Base-by-base conservation (phyloP, 2,329 filamentous ascomycete species). In the Colletotrichum brevisporum region DNA sequence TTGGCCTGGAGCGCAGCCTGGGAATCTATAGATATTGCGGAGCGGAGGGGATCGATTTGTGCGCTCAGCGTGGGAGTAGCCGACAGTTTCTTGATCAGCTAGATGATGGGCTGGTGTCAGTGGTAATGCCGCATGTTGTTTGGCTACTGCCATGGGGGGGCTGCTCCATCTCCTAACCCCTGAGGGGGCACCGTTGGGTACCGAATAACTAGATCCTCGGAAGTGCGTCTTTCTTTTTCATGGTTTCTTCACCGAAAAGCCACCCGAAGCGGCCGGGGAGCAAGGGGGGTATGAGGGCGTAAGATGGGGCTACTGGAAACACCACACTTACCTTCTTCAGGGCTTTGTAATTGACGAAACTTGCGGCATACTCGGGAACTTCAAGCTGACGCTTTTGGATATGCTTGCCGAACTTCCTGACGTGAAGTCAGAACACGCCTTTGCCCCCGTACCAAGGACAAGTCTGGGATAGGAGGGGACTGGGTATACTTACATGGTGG, bases 321-420 rank as follows among this genome's bases (percentile, higher is more conserved):
- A 73, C 48, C 53, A 27, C 52, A 79, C 83, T 71, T 79, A 97
- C 96, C 94, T 98, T 98, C 83, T 99, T 99, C 75, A 99, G 87
- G 70, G 94, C 95, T 85, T 99, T 99, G 86, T 99, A 99, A 83
- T 99, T 98, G 76, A 98, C 95, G 80, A 99, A 99, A 83, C 95
- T 98, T 73, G 95, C 94, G 71, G 96, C 95, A 91, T 99, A 99
- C 88, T 99, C 96, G 70, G 96, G 96, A 70, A 99, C 95, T 81
- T 99, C 96, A 77, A 99, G 93, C 88, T 99, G 96, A 80, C 95
- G 92, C 86, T 97, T 97, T 86, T 98, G 96, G 75, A 99, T 97
- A 81, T 98, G 94, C 87, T 99, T 99, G 82, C 96, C 96, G 86
- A 99, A 99, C 89, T 99, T 99, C 96, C 95, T 99, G 77, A 59